These are phyloP conservation scores for Saraca asoca DNA, from an alignment of 331 rosid species.

Conservation along the genomic window DNA sequence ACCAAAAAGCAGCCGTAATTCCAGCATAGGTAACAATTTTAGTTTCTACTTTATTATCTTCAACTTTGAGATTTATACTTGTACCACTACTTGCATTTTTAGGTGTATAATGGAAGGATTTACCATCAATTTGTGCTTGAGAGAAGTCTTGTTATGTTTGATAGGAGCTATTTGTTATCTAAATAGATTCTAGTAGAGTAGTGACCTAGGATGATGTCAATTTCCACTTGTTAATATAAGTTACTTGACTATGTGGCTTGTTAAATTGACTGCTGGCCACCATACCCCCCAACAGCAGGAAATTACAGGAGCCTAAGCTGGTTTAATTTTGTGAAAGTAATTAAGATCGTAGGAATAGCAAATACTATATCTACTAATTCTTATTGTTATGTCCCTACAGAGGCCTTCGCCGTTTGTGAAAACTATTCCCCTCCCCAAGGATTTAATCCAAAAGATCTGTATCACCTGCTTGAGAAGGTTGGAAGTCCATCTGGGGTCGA, in stretches of 20 bases:
- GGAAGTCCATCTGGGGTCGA: conserved; percentile 95
- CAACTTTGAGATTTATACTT: conserved; percentile 1
- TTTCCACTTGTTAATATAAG: no score
- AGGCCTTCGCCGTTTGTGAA: conserved; percentile 97
- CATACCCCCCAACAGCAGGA: conserved; percentile 22
- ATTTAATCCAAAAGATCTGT: conserved; percentile 82
- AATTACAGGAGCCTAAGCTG: conserved; percentile 2
- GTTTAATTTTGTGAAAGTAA: conserved; percentile 8
- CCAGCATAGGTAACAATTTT: conserved; percentile 70
- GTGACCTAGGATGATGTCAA: no score
- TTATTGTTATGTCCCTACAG: conserved; percentile 44
- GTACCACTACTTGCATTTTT: background rate
- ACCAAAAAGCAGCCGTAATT: conserved; percentile 93
- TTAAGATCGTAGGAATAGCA: conserved; percentile 13
- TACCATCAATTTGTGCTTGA: conserved; percentile 8
- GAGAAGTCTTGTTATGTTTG: background rate
- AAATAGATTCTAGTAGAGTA: background rate
- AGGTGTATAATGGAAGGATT: background rate
- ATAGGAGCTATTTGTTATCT: conserved; percentile 15
- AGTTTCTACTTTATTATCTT: conserved; percentile 32
- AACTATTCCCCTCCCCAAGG: conserved; percentile 93
- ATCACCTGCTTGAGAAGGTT: conserved; percentile 81
- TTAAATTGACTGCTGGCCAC: conserved; percentile 12
- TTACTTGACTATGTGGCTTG: background rate
- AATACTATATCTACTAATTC: conserved; percentile 34